These are phyloP conservation scores for Gliomastix tumulicola DNA, from an alignment of 2,329 filamentous ascomycete genomes.

Conservation along the genomic window DNA sequence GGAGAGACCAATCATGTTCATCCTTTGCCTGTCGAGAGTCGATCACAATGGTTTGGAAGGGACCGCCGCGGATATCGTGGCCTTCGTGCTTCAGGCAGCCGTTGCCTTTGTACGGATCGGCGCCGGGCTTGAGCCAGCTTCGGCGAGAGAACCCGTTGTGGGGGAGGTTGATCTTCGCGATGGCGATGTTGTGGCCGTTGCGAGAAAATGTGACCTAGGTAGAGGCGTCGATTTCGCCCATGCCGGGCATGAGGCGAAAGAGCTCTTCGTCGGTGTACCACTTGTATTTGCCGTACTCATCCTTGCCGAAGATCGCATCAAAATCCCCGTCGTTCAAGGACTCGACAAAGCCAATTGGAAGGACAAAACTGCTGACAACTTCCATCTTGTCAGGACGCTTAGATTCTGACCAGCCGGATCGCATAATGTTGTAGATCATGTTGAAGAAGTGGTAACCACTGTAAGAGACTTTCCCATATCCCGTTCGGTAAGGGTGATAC, in stretches of 20 bases:
- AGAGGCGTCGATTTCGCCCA: conserved; percentile 4
- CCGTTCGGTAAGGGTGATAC: too few species aligned
- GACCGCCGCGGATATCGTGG: conserved; percentile 6
- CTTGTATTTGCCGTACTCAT: conserved; percentile 1
- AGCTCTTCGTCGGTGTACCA: conserved; percentile 1
- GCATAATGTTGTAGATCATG: too few species aligned
- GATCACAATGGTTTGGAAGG: conserved; percentile 7
- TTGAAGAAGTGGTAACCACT: too few species aligned
- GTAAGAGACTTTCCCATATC: too few species aligned
- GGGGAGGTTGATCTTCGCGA: conserved; percentile 3
- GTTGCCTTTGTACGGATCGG: too few species aligned
- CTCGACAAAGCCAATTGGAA: conserved; percentile 1
- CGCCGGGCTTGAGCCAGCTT: too few species aligned
- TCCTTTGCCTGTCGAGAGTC: conserved; percentile 7
- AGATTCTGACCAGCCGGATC: too few species aligned
- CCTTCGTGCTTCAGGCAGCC: conserved; percentile 7
- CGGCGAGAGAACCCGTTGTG: too few species aligned
- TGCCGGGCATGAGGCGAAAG: not conserved
- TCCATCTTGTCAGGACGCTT: conserved; percentile 5
- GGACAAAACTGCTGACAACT: conserved; percentile 2
- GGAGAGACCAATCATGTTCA: conserved; percentile 3
- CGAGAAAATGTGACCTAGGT: conserved; percentile 4
- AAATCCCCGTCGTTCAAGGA: conserved; percentile 3
- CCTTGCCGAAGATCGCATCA: conserved; percentile 1
- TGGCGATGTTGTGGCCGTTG: not conserved